Conservation (phyloP, 2,329 filamentous ascomycete genomes). For the Monosporascus sp. region DNA sequence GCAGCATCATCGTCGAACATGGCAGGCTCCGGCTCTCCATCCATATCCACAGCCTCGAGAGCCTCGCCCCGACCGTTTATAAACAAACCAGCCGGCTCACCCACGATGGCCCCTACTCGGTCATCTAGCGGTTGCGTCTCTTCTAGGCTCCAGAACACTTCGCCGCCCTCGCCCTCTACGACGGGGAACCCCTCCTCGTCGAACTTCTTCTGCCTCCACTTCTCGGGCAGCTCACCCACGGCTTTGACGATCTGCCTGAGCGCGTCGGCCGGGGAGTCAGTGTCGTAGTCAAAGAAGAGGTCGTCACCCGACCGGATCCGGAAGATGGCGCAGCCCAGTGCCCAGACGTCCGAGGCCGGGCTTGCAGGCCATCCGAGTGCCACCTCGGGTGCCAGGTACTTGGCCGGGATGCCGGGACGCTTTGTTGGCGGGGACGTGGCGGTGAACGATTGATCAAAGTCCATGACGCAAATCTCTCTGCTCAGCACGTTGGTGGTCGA, state of each 20-base stretch:
- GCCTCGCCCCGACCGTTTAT: not conserved
- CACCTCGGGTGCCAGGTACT: constrained; percentile 18
- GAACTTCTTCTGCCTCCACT: constrained; percentile 7
- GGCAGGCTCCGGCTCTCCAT: constrained; percentile 4
- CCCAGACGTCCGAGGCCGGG: constrained; percentile 14
- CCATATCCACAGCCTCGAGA: not conserved
- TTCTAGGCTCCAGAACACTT: constrained; percentile 1
- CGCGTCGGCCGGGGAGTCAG: constrained; percentile 6
- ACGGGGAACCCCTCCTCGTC: constrained; percentile 9
- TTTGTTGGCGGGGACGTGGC: constrained; percentile 11
- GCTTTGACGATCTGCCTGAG: constrained; percentile 4
- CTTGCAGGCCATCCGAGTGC: constrained; percentile 10
- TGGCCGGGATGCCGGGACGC: constrained; percentile 12
- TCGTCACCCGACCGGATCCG: constrained; percentile 7
- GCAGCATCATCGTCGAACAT: not conserved
- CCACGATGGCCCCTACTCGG: constrained; percentile 7
- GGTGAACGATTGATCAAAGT: constrained; percentile 5
- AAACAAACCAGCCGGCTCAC: constrained; percentile 10
- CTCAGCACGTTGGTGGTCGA: constrained; percentile 8
- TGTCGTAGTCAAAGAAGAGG: constrained; percentile 7
- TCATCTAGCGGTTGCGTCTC: constrained; percentile 5
- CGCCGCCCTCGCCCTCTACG: constrained; percentile 5
- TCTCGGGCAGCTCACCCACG: constrained; percentile 8
- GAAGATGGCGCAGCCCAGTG: constrained; percentile 1
- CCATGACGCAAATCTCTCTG: constrained; percentile 10